Percentiles rank a stretch among this genome's conserved stretches.
phyloP scores from a whole-genome alignment of 176 grass and related monocot species.

The Echinochloa phyllopogon region DNA sequence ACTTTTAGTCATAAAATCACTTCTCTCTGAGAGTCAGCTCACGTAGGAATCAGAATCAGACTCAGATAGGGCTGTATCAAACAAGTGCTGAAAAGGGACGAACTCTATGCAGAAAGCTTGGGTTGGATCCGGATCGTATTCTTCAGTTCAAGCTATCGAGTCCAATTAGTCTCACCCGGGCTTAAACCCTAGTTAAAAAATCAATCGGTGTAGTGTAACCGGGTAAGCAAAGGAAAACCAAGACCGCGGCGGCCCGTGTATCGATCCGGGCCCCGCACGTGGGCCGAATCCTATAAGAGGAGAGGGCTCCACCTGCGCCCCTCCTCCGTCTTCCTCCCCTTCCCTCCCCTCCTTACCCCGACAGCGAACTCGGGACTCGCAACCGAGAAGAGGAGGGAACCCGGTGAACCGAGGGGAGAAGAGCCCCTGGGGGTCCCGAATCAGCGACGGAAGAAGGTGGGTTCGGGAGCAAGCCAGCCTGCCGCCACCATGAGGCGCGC shows the following conservation, averaged over 20 bases:
- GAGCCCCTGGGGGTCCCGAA: constrained; percentile 3
- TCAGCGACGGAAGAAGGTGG: neutral
- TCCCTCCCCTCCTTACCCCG: neutral
- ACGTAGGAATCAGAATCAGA: too few species aligned
- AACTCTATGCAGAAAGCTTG: too few species aligned
- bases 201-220: neutral
- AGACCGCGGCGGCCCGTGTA: constrained; percentile 13
- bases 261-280: constrained; percentile 36
- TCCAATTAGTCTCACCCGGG: neutral
- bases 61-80: too few species aligned
- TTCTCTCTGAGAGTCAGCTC: too few species aligned
- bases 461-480: neutral
- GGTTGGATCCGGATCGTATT: too few species aligned
- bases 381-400: constrained; percentile 3
- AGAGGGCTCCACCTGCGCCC: constrained; percentile 42
- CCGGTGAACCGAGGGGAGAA: constrained; percentile 22
- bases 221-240: neutral
- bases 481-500: constrained; percentile 54
- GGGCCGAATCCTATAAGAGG: constrained; percentile 56
- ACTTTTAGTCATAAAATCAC: too few species aligned
- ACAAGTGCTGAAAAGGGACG: too few species aligned
- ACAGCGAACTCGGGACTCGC: constrained; percentile 47
- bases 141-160: neutral
- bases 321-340: neutral
- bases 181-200: neutral